Conservation (phyloP, 352 stramenopile genomes). For the Globisporangium orthogonon region DNA sequence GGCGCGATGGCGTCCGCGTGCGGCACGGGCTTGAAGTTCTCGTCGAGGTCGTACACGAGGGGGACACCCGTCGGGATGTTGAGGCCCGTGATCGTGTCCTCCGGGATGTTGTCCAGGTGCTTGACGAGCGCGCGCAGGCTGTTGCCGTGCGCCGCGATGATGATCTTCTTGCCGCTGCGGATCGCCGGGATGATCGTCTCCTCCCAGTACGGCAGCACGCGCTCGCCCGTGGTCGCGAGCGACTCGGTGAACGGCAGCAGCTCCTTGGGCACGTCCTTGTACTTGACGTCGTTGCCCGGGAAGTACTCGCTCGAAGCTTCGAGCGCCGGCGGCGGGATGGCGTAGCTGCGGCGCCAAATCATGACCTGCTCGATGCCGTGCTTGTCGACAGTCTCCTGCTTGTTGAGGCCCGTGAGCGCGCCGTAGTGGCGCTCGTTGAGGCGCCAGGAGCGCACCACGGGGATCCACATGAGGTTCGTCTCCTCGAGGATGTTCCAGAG, state of each 20-base stretch:
- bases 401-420: constrained; percentile 97
- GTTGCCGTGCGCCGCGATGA: constrained; percentile 98
- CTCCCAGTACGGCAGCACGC: constrained; percentile 96
- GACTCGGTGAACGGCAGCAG: constrained; percentile 92
- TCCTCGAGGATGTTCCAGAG: constrained; percentile 96
- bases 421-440: constrained; percentile 99
- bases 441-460: constrained; percentile 90
- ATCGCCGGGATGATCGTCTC: constrained; percentile 92
- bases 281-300: constrained; percentile 89
- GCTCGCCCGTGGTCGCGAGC: constrained; percentile 90
- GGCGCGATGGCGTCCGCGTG: constrained; percentile 89
- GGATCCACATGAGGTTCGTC: constrained; percentile 98
- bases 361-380: constrained; percentile 97
- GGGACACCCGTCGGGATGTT: constrained; percentile 96
- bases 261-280: constrained; percentile 86
- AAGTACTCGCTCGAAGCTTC: constrained; percentile 86
- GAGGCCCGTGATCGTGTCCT: constrained; percentile 95
- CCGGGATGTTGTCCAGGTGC: constrained; percentile 96
- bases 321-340: constrained; percentile 92
- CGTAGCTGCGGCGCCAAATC: constrained; percentile 97
- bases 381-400: constrained; percentile 98
- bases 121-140: constrained; percentile 97
- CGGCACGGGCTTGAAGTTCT: constrained; percentile 94
- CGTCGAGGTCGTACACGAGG: constrained; percentile 97
- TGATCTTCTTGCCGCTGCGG: constrained; percentile 92